phyloP scores from a whole-genome alignment of 148 eudicot species.

The Silene conica region DNA sequence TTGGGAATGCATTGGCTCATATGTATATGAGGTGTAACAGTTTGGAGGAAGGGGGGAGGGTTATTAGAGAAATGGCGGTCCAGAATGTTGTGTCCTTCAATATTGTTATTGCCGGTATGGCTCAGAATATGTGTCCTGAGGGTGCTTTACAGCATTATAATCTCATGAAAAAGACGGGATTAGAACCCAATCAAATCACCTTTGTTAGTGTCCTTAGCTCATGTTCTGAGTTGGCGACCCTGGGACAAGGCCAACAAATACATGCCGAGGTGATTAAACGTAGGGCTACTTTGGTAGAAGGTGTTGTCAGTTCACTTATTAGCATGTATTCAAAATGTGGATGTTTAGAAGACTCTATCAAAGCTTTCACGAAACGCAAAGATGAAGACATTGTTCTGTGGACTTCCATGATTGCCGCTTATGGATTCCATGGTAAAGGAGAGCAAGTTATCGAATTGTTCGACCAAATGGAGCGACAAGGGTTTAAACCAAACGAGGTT shows the following conservation, averaged over 20 bases:
- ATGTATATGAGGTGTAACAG: slow-evolving; percentile 83
- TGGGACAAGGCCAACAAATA: slow-evolving; percentile 85
- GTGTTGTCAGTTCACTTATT: slow-evolving; percentile 62
- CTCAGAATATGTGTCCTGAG: slow-evolving; percentile 61
- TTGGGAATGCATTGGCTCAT: slow-evolving; percentile 72
- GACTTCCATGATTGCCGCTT: slow-evolving; percentile 87
- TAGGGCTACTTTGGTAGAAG: slow-evolving; percentile 36
- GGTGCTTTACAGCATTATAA: slow-evolving; percentile 62
- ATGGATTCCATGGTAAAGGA: slow-evolving; percentile 85
- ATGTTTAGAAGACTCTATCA: slow-evolving; percentile 65
- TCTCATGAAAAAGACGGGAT: slow-evolving; percentile 58
- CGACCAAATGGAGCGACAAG: slow-evolving; percentile 47
- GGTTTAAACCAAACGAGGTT: slow-evolving; percentile 56
- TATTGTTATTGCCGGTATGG: slow-evolving; percentile 70
- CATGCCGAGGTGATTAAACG: slow-evolving; percentile 70
- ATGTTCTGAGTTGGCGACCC: slow-evolving; percentile 72
- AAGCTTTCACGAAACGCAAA: slow-evolving; percentile 44
- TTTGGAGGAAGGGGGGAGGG: slow-evolving; percentile 54
- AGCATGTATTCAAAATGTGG: slow-evolving; percentile 94
- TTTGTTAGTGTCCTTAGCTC: slow-evolving; percentile 73
- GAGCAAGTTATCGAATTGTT: slow-evolving; percentile 57
- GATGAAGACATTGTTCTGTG: slow-evolving; percentile 51
- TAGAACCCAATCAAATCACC: slow-evolving; percentile 69
- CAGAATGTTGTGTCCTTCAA: slow-evolving; percentile 53
- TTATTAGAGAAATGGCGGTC: slow-evolving; percentile 50